Base-by-base conservation (phyloP, 2,329 filamentous ascomycete genomes). In the Ophiostoma quercus region DNA sequence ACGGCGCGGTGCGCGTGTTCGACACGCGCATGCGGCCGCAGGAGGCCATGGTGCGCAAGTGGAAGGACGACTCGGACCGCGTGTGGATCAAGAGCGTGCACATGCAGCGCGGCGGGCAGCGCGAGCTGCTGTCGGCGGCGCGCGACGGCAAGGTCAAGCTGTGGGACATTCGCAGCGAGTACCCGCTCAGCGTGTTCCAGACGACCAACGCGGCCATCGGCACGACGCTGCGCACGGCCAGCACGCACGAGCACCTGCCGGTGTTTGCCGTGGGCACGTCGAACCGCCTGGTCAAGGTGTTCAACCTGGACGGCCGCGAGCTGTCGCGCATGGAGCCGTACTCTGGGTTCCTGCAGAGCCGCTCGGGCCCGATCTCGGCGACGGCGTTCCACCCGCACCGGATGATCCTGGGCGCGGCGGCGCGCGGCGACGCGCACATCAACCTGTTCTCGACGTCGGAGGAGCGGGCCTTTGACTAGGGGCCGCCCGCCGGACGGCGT, bases 51-150 rank as follows among this genome's bases (percentile, higher is more conserved):
- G 90, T 97, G 69, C 92, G 91, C 79, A 94, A 94, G 74, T 99
- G 95, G 94, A 95, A 96, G 77, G 92, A 97, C 75, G 94, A 98
- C 76, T 80, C 81, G 12, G 86, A 88, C 75, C 89, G 90, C 72
- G 92, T 96, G 75, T 99, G 95, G 95, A 90, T 99, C 78, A 94
- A 93, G 75, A 95, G 92, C 74, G 92, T 97, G 16, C 95, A 98
- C 77, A 93, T 99, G 87, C 95, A 99, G 80, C 91, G 95, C 62
- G 95, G 95, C 72, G 95, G 95, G 2, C 89, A 97, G 79, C 86
- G 95, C 71, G 95, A 99, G 79, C 85, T 99, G 60, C 84, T 99
- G 68, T 94, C 90, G 62, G 95, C 93, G 25, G 96, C 93, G 77
- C 88, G 92, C 66, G 95, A 97, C 76, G 95, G 95, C 72, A 95